Percentiles rank a stretch among this genome's conserved stretches.
phyloP scores from a whole-genome alignment of 495 filamentous ascomycete species.

The Penicillium soppii region DNA sequence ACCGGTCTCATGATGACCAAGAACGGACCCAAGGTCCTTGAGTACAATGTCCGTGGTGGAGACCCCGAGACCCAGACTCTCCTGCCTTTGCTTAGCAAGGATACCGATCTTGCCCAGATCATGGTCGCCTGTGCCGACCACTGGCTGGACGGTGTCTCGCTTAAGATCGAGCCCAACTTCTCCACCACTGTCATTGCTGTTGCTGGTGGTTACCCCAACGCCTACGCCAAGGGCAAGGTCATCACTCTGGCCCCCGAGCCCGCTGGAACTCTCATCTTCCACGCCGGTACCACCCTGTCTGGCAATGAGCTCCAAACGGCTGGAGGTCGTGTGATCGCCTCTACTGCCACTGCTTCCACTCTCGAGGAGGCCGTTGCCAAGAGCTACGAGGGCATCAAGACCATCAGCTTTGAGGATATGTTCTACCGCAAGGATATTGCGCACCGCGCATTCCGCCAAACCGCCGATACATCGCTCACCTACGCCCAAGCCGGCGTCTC shows the following conservation, averaged over 20 bases:
- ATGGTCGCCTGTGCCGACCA: slow-evolving; percentile 82
- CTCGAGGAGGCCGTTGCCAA: slow-evolving; percentile 79
- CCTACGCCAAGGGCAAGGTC: slow-evolving; percentile 76
- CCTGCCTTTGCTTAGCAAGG: slow-evolving; percentile 71
- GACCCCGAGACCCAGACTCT: slow-evolving; percentile 96
- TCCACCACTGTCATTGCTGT: slow-evolving; percentile 92
- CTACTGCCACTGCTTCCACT: slow-evolving; percentile 70
- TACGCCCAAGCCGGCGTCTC: slow-evolving; percentile 93
- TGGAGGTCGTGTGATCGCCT: slow-evolving; percentile 89
- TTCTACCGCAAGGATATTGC: slow-evolving; percentile 93
- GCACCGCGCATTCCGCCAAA: slow-evolving; percentile 54
- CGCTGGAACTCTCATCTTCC: slow-evolving; percentile 73
- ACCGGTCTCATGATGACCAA: slow-evolving; percentile 96
- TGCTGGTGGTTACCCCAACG: slow-evolving; percentile 90
- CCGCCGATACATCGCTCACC: slow-evolving; percentile 63
- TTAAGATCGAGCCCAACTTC: slow-evolving; percentile 66
- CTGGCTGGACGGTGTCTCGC: slow-evolving; percentile 65
- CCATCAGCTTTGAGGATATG: slow-evolving; percentile 86
- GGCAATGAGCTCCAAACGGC: slow-evolving; percentile 64
- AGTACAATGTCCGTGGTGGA: slow-evolving; percentile 97
- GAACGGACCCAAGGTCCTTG: slow-evolving; percentile 80
- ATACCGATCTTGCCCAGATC: slow-evolving; percentile 86
- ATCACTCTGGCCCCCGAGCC: slow-evolving; percentile 59
- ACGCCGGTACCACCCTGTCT: slow-evolving; percentile 79
- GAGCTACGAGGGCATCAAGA: slow-evolving; percentile 76